Base-by-base conservation (phyloP, 768 basidiomycete species). In the Myochromella boudieri region DNA sequence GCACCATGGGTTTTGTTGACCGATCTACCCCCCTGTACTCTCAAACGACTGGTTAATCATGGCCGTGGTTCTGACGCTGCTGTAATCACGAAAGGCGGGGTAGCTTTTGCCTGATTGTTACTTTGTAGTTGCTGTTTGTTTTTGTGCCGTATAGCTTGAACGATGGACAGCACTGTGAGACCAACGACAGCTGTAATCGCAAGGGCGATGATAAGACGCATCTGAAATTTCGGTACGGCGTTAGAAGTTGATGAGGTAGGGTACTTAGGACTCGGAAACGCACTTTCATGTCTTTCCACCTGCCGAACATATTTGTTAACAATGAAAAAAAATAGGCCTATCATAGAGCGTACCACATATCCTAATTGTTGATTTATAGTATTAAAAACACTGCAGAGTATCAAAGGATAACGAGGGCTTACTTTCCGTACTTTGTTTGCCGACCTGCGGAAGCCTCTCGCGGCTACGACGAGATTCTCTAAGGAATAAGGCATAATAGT, bases 201-300 rank as follows among this genome's bases (percentile, higher is more conserved):
- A 28, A 88, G 74, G 44, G 84, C 90, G 60, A 99, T 95, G 68
- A 97, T 91, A 67, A 97, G 82, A 69, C 93, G 84, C 95, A 95
- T 97, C 90, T 95, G 37, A 43, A 28, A 24, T 18, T n/a, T 46
- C 48, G 11, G 11, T n/a, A 25, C 9, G 15, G 17, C n/a, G 32
- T 25, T 11, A 38, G 28, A 14, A 54, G 55, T 20, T 17, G 14
- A 15, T 11, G 2, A 18, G 15, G 17, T 44, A 7, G 18, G 10
- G 10, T 38, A 58, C 17, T 25, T 11, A 17, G 54, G 42, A 17
- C n/a, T 57, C 8, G 17, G 42, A 9, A 24, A 8, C 26, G n/a
- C 15, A 86, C 90, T 84, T 93, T 93, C 89, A 92, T 91, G 65
- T 95, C 92, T 68, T 95, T 94, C 92, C 92, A 94, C 90, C 90